Conservation (phyloP, 306 rosid species). For the Datisca glomerata region DNA sequence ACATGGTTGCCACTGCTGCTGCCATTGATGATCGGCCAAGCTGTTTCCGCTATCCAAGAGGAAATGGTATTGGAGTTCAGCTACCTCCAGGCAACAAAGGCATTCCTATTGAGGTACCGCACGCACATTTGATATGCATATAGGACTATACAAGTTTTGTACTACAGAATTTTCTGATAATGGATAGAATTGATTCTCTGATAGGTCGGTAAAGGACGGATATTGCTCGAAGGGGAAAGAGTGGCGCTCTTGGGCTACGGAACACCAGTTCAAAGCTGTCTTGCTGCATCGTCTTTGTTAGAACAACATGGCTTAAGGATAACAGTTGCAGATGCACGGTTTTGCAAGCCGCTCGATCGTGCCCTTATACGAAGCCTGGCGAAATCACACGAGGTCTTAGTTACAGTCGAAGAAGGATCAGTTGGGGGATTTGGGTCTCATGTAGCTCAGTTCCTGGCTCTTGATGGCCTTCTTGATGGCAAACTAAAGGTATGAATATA, state of each 20-base stretch:
- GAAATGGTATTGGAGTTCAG: constrained; percentile 72
- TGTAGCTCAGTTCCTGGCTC: constrained; percentile 91
- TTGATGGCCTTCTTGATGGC: constrained; percentile 92
- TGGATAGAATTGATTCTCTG: neutral
- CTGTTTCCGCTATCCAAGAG: constrained; percentile 94
- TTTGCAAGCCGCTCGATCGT: constrained; percentile 88
- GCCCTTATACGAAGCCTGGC: constrained; percentile 70
- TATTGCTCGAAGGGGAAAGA: constrained; percentile 76
- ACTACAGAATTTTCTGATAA: no score
- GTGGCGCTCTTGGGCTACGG: constrained; percentile 86
- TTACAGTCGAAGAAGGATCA: constrained; percentile 95
- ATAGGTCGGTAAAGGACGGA: constrained; percentile 73
- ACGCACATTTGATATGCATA: no score
- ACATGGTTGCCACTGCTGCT: constrained; percentile 96
- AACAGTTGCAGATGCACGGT: constrained; percentile 71
- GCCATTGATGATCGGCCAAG: constrained; percentile 89
- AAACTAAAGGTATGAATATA: constrained; percentile 48
- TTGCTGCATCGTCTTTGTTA: constrained; percentile 48
- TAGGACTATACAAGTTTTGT: no score
- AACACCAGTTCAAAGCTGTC: constrained; percentile 60
- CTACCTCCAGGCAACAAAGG: constrained; percentile 77
- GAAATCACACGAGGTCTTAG: constrained; percentile 64
- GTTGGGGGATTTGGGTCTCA: constrained; percentile 96
- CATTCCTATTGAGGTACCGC: constrained; percentile 53
- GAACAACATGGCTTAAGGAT: constrained; percentile 35